Conservation (phyloP, 768 basidiomycete genomes). For the Chalciporus chontae region DNA sequence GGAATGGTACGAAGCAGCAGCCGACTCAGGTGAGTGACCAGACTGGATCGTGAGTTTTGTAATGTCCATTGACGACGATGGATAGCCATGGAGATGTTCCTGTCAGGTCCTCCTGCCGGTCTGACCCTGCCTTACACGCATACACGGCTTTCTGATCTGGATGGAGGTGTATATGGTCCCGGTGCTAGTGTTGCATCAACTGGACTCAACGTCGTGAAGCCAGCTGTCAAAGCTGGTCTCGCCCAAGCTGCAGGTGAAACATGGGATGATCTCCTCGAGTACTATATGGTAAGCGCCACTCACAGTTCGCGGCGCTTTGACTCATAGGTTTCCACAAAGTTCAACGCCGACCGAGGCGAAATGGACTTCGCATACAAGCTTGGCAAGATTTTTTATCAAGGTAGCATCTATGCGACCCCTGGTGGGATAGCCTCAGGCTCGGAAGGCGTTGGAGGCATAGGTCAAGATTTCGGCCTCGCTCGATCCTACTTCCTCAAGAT, state of each 20-base stretch:
- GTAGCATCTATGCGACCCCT: constrained; percentile 76
- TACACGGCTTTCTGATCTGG: constrained; percentile 82
- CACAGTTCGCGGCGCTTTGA: neutral
- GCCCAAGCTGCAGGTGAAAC: constrained; percentile 88
- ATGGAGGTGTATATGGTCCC: constrained; percentile 91
- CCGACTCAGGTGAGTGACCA: constrained; percentile 68
- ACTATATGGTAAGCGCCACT: constrained; percentile 63
- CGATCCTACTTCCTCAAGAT: constrained; percentile 81
- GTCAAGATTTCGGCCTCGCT: constrained; percentile 74
- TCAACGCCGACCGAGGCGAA: constrained; percentile 92
- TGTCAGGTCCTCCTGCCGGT: constrained; percentile 89
- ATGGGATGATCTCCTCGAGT: constrained; percentile 90
- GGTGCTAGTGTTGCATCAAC: constrained; percentile 94
- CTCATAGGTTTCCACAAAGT: constrained; percentile 44
- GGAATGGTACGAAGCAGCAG: constrained; percentile 86
- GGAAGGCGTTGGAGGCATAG: constrained; percentile 88
- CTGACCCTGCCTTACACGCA: constrained; percentile 78
- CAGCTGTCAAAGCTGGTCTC: constrained; percentile 80
- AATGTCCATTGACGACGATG: constrained; percentile 1
- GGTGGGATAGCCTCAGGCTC: constrained; percentile 86
- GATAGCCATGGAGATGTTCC: constrained; percentile 74
- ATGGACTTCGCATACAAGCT: constrained; percentile 86
- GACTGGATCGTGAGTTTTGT: constrained; percentile 2
- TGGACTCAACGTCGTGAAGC: constrained; percentile 62
- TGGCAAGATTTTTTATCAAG: constrained; percentile 96